phyloP scores from a whole-genome alignment of 371 early-diverging fungal species.

The Rhizopus sp. region DNA sequence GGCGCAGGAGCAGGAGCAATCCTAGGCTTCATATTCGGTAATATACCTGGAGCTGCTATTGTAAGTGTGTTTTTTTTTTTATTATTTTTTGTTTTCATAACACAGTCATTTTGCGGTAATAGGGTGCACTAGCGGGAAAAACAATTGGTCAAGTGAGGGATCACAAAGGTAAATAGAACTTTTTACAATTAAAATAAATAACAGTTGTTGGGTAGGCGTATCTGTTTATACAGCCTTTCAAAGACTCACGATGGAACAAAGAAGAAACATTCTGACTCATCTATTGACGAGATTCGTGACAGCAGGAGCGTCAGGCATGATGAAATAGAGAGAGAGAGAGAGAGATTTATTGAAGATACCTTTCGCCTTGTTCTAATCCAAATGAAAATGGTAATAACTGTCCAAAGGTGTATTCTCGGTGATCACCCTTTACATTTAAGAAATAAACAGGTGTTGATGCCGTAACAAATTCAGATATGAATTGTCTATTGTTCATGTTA shows the following conservation, averaged over 20 bases:
- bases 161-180: conserved; percentile 24
- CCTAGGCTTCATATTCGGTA: conserved; percentile 30
- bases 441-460: conserved; percentile 59
- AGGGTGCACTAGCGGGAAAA: conserved; percentile 35
- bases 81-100: not conserved
- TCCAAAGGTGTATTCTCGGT: conserved; percentile 44
- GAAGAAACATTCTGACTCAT: conserved; percentile 41
- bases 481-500: conserved; percentile 54
- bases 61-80: conserved; percentile 24
- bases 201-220: conserved; percentile 23
- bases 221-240: conserved; percentile 51
- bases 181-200: not conserved
- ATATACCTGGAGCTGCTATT: conserved; percentile 30
- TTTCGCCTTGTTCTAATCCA: conserved; percentile 50
- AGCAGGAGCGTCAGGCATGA: conserved; percentile 44
- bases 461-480: conserved; percentile 75
- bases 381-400: conserved; percentile 70
- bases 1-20: conserved; percentile 32
- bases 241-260: conserved; percentile 29
- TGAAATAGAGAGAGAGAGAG: conserved; percentile 39
- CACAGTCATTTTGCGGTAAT: not conserved
- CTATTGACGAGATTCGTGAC: conserved; percentile 41
- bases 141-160: conserved; percentile 33
- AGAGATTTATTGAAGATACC: conserved; percentile 8
- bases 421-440: conserved; percentile 57